Evolutionary conservation across 176 grass and related monocot species (phyloP).

Genomic region (Oryza officinalis): DNA sequence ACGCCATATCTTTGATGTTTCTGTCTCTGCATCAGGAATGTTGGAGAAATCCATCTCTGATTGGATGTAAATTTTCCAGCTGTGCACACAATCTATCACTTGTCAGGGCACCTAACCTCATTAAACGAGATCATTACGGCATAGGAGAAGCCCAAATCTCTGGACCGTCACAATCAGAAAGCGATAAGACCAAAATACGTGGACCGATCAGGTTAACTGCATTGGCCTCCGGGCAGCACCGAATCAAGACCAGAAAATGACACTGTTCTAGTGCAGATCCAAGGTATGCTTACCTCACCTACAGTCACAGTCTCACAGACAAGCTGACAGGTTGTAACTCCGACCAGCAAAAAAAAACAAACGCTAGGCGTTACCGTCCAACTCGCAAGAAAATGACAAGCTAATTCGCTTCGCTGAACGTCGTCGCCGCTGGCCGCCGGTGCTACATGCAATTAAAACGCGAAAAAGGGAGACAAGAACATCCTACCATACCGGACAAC

Average conservation of each 20-base stretch:
- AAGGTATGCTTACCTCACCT: not conserved
- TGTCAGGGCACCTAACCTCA: not conserved
- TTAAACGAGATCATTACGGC: not conserved
- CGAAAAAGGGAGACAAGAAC: not conserved
- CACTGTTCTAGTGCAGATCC: not conserved
- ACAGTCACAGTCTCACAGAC: constrained; percentile 2
- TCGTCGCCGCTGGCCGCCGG: not conserved
- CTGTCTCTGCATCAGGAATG: not conserved
- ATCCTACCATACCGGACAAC: not conserved
- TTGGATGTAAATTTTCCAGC: not conserved
- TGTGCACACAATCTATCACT: not conserved
- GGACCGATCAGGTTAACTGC: constrained; percentile 3
- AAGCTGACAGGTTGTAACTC: not conserved
- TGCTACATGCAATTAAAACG: not conserved
- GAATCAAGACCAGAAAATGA: constrained; percentile 15
- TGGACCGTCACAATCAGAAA: not conserved
- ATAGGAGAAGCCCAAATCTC: not conserved
- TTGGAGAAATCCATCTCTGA: not conserved
- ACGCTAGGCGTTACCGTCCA: not conserved
- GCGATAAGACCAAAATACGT: not conserved
- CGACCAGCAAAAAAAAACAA: not conserved
- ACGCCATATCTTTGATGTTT: not conserved
- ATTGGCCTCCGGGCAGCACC: not conserved
- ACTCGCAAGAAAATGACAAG: not conserved
- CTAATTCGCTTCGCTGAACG: constrained; percentile 1